Percentiles rank a stretch among this genome's conserved stretches.
phyloP scores from a whole-genome alignment of 495 filamentous ascomycete genomes.

The Amniculicola lignicola region DNA sequence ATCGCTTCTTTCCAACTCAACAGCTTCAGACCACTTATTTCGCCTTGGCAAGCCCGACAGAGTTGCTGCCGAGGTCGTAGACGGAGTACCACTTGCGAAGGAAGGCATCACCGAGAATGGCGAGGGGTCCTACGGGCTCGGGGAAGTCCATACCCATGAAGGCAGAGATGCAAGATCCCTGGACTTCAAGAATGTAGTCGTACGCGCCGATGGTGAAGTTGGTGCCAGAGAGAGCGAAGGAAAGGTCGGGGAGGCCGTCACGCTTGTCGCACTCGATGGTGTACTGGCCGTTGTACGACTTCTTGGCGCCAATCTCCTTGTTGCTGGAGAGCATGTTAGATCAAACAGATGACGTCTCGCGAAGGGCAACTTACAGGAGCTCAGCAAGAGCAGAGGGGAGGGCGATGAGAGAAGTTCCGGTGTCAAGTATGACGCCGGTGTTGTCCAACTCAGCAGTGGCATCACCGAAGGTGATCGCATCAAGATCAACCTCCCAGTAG shows the following conservation, averaged over 20 bases:
- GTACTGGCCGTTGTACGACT: conserved; percentile 94
- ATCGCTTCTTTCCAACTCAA: background rate
- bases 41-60: conserved; percentile 82
- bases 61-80: conserved; percentile 82
- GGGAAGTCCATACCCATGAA: conserved; percentile 99
- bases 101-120: conserved; percentile 97
- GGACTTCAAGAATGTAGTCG: conserved; percentile 95
- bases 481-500: conserved; percentile 98
- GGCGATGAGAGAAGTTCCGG: conserved; percentile 95
- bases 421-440: conserved; percentile 96
- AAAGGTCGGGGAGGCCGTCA: conserved; percentile 77
- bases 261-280: conserved; percentile 84
- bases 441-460: conserved; percentile 80
- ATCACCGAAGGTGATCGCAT: conserved; percentile 83
- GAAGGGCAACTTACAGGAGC: conserved; percentile 61
- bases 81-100: conserved; percentile 95
- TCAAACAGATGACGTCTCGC: background rate
- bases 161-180: conserved; percentile 91
- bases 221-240: conserved; percentile 80
- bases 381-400: conserved; percentile 90
- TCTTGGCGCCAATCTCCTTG: conserved; percentile 96
- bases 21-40: too few relatives aligned
- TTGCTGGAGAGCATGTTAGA: conserved; percentile 54
- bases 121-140: conserved; percentile 83
- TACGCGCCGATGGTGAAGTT: conserved; percentile 85